phyloP scores from a whole-genome alignment of 2,329 filamentous ascomycete species.

The Epichloe gansuensis region DNA sequence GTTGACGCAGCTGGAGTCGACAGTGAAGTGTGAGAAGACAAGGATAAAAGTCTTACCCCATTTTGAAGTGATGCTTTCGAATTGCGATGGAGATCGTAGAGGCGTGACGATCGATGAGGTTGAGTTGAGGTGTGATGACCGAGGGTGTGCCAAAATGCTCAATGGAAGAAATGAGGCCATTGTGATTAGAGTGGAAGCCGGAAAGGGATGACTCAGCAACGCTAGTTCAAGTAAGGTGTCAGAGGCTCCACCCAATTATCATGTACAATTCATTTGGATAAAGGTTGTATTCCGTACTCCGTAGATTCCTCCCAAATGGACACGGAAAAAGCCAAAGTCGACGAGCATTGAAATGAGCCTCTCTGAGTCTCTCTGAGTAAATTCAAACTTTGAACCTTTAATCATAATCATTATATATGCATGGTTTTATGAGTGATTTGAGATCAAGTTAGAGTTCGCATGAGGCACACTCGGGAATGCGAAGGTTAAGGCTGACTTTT shows the following conservation, averaged over 20 bases:
- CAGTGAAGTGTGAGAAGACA: neutral
- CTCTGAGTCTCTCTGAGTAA: neutral
- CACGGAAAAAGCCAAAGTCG: too few species aligned
- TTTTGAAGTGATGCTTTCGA: conserved; percentile 22
- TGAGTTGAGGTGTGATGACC: conserved; percentile 14
- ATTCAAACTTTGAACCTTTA: neutral
- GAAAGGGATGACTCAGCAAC: conserved; percentile 23
- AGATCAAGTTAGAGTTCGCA: conserved; percentile 6
- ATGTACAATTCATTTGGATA: neutral
- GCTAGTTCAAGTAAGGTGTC: neutral
- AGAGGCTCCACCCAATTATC: neutral
- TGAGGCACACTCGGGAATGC: conserved; percentile 17
- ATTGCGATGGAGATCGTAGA: conserved; percentile 12
- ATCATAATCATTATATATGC: neutral
- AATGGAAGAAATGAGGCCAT: conserved; percentile 26
- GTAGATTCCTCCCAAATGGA: too few species aligned
- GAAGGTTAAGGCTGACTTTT: conserved; percentile 13
- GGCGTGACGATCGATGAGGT: conserved; percentile 14
- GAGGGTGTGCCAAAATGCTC: conserved; percentile 14
- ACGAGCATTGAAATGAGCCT: neutral
- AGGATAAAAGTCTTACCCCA: conserved; percentile 24
- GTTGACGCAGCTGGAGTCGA: neutral
- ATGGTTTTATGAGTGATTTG: neutral
- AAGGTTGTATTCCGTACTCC: too few species aligned
- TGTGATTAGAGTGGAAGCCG: conserved; percentile 20